Base-by-base conservation (phyloP, 2,329 filamentous ascomycete genomes). In the Amauroascus verrucosus region DNA sequence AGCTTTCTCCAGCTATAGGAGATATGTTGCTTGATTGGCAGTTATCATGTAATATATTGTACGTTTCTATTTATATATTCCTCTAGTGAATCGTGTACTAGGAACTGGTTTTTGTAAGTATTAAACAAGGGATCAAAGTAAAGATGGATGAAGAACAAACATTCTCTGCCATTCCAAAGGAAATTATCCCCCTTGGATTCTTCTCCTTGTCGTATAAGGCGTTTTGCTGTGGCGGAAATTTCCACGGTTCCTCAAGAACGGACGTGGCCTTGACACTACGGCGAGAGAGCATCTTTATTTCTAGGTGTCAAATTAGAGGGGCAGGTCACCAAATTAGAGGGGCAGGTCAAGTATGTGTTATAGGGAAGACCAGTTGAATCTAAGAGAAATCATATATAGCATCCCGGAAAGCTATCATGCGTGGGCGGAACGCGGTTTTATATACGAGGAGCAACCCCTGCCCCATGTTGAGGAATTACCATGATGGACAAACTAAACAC, bases 1-100 rank as follows among this genome's bases (percentile, higher is more conserved):
- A 24, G 9, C 20, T 43, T 40, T 20, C 18, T 40, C 14, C 11
- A 32, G 28, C 40, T 24, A 8, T 9, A 13, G 14, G 22, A 16
- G 24, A n/a, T n/a, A n/a, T n/a, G n/a, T n/a, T n/a, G n/a, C n/a
- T n/a, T n/a, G n/a, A n/a, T n/a, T n/a, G n/a, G n/a, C n/a, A n/a
- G n/a, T n/a, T n/a, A n/a, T n/a, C n/a, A n/a, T 30, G 24, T 22
- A 28, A 13, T 13, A 8, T 28, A 28, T 35, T 24, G 1, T 41
- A 66, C 67, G 54, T 72, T 67, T 22, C 66, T 58, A 38, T 69
- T 69, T 33, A 72, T 63, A 55, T 68, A 74, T 7, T 66, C 60
- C 11, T 64, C 61, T 18, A 74, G 62, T 20, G 73, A 67, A 11
- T 63, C 57, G 9, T 66, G 64, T 60, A 73, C 67, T 14, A 65